Conservation (phyloP, 108 stramenopile species). For the Phaeodactylum tricornutum region DNA sequence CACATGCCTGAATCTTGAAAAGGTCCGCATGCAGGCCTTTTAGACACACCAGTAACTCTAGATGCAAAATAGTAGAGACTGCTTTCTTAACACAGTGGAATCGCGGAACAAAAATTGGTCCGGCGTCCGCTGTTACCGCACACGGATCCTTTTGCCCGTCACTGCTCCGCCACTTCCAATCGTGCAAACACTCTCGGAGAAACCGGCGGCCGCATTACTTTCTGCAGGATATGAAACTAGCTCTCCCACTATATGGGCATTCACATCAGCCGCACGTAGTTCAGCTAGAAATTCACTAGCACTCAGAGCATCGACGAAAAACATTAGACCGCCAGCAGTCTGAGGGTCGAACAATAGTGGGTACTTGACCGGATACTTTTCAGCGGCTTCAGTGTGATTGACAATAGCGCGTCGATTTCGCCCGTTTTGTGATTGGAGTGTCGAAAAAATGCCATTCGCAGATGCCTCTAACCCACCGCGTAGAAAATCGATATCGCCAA, state of each 20-base stretch:
- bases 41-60: too few species aligned
- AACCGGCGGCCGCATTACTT: background rate
- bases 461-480: conserved; percentile 23
- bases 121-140: too few species aligned
- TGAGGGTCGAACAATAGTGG: conserved; percentile 44
- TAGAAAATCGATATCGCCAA: conserved; percentile 24
- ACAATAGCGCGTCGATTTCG: conserved; percentile 14
- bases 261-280: background rate
- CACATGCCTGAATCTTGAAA: conserved; percentile 44
- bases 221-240: background rate
- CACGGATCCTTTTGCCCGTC: too few species aligned
- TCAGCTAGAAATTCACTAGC: conserved; percentile 5
- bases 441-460: conserved; percentile 20
- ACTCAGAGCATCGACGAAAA: conserved; percentile 17
- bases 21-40: too few species aligned
- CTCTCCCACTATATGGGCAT: conserved; percentile 7
- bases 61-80: too few species aligned
- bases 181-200: too few species aligned
- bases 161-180: too few species aligned
- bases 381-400: conserved; percentile 19
- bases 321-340: conserved; percentile 57
- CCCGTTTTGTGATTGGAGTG: conserved; percentile 28
- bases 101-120: too few species aligned
- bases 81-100: too few species aligned
- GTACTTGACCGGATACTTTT: conserved; percentile 5